Percentiles rank a stretch among this genome's conserved stretches.
Conservation (phyloP, 306 rosid genomes). For the Cicer judaicum region DNA sequence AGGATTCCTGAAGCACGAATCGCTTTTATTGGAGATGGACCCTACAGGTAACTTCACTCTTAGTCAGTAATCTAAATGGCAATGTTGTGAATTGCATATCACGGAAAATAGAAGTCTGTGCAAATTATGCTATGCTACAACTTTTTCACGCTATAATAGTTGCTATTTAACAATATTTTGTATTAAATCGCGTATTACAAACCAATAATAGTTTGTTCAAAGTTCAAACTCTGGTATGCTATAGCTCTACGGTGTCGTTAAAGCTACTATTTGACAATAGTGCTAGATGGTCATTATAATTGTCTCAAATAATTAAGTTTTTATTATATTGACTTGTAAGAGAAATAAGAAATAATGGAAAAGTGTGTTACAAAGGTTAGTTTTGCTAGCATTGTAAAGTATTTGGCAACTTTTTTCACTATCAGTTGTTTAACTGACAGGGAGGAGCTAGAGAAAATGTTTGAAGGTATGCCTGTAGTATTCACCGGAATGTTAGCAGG, state of each 20-base stretch:
- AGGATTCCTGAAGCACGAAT: constrained; percentile 89
- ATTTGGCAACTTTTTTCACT: neutral
- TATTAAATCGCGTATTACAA: no score
- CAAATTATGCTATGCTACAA: neutral
- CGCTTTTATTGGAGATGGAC: constrained; percentile 97
- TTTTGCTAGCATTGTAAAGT: constrained; percentile 14
- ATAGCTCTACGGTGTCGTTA: neutral
- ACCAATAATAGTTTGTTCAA: no score
- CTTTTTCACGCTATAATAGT: no score
- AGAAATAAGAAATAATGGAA: neutral
- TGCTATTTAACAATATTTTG: no score
- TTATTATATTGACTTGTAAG: neutral
- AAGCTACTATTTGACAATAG: neutral
- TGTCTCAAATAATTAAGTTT: neutral
- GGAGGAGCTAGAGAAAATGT: constrained; percentile 87
- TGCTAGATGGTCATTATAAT: neutral
- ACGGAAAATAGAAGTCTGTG: neutral
- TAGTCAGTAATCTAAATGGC: neutral
- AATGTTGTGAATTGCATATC: neutral
- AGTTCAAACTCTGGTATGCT: neutral
- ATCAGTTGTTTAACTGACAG: constrained; percentile 52
- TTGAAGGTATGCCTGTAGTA: constrained; percentile 86
- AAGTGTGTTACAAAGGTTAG: neutral
- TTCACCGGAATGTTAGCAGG: constrained; percentile 98
- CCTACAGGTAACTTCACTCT: constrained; percentile 69